Conservation (phyloP, 208 protist species). For the Leishmania turanica region DNA sequence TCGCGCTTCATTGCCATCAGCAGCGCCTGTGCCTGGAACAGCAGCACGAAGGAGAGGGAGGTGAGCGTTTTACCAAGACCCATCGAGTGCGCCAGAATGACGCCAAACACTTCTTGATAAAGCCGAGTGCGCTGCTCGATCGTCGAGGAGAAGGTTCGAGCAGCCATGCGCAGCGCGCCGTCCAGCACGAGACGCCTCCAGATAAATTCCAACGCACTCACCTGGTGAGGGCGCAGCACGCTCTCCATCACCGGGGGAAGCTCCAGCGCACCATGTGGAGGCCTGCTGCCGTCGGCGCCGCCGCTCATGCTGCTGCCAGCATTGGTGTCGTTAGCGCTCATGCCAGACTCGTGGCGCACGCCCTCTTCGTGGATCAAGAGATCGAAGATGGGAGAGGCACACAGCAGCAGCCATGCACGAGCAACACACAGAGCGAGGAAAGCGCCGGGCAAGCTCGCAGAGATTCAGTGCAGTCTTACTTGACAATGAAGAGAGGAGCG, state of each 20-base stretch:
- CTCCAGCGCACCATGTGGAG: slow-evolving; percentile 12
- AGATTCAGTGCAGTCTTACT: not conserved
- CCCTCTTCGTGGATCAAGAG: not conserved
- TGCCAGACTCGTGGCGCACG: not conserved
- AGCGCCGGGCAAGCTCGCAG: not conserved
- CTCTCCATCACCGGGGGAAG: slow-evolving; percentile 32
- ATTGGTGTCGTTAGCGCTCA: not conserved
- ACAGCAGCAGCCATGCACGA: not conserved
- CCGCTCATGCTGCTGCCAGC: not conserved
- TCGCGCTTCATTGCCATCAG: slow-evolving; percentile 41
- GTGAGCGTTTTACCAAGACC: slow-evolving; percentile 90
- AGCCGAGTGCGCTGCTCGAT: slow-evolving; percentile 51
- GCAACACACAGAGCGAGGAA: not conserved
- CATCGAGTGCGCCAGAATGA: slow-evolving; percentile 89
- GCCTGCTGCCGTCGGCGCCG: not conserved
- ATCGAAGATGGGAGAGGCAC: not conserved
- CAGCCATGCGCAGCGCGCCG: slow-evolving; percentile 51
- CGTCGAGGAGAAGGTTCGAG: slow-evolving; percentile 33
- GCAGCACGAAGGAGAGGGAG: slow-evolving; percentile 63
- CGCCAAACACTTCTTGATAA: slow-evolving; percentile 68
- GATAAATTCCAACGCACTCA: slow-evolving; percentile 72
- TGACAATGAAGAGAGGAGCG: not conserved
- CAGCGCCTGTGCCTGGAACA: slow-evolving; percentile 63
- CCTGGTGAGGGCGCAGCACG: slow-evolving; percentile 70
- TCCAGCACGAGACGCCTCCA: slow-evolving; percentile 77